Evolutionary conservation across 345 rosid species (phyloP), one percentile per base, ranked within the genome.

Genomic region (Jatropha curcas): DNA sequence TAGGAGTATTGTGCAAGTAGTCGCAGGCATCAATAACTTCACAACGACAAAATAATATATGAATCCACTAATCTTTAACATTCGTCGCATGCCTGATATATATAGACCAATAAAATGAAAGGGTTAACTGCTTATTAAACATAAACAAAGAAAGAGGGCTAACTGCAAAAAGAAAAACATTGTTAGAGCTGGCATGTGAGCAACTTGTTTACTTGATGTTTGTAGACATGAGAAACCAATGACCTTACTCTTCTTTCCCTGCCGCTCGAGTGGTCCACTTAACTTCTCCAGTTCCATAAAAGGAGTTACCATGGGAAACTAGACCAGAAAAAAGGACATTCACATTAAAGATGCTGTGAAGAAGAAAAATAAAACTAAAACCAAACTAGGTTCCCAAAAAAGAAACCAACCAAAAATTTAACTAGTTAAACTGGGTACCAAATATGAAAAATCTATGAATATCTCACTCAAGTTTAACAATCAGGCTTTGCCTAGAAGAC

Each of bases 201-300:
- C 45, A 41, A 41, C 45, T 41, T 41, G 8, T 10, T 0, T 41
- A 41, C 45, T 41, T 9, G n/a, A 41, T 41, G 13, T 41, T 41
- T 41, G 45, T 41, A 41, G 31, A 14, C 7, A 46, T 33, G 7
- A 41, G 35, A 25, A 65, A 30, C 16, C 71, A 59, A 71, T 69
- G 17, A 67, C 80, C 96, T 76, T 58, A 90, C 98, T 77, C 96
- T n/a, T 82, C 75, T 84, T 94, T 34, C 97, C 98, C 0, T 97
- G 88, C 55, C 98, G 91, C 87, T 94, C 98, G 65, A 94, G 87
- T 77, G 81, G 91, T 39, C 98, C 98, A 81, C 97, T n/a, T 85
- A 79, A 86, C 98, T 92, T 94, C 98, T 41, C 98, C 98, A 28
- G 94, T 92, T 75, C 98, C 98, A 76, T 94, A 94, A 76, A 94